Conservation (phyloP, 306 rosid genomes). For the Crotalaria pallida region DNA sequence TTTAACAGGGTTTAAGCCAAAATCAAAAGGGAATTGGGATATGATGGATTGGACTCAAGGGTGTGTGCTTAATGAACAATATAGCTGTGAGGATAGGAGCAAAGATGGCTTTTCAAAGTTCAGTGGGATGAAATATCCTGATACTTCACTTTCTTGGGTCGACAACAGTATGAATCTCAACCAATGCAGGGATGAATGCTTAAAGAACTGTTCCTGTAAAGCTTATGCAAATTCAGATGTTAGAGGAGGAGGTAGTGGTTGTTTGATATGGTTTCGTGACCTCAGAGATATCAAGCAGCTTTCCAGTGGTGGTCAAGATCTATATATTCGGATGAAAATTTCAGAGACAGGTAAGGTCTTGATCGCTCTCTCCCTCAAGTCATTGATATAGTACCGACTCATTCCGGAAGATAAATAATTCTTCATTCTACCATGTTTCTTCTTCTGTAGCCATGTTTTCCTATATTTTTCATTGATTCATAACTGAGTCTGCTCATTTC, state of each 20-base stretch:
- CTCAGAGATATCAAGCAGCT: constrained; percentile 32
- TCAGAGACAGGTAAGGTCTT: constrained; percentile 30
- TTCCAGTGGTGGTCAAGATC: constrained; percentile 19
- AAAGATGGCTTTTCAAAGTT: constrained; percentile 32
- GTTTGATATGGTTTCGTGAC: constrained; percentile 49
- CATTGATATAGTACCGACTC: background rate
- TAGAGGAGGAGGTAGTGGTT: constrained; percentile 52
- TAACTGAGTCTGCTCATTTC: constrained; percentile 6
- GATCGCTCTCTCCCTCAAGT: background rate
- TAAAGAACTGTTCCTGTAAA: constrained; percentile 50
- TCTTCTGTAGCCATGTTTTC: background rate
- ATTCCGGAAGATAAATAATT: background rate
- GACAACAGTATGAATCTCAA: constrained; percentile 32
- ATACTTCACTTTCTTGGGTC: constrained; percentile 39
- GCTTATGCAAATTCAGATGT: constrained; percentile 44
- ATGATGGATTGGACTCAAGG: constrained; percentile 46
- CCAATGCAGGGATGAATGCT: constrained; percentile 44
- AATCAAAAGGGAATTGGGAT: constrained; percentile 38
- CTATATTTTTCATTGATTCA: background rate
- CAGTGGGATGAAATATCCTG: constrained; percentile 41
- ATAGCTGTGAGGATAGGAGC: constrained; percentile 30
- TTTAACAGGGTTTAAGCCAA: constrained; percentile 42
- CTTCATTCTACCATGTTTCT: background rate
- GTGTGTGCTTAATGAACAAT: constrained; percentile 22
- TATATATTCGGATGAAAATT: constrained; percentile 31